A percentile compares a stretch with the other conserved stretches of the same genome.
Evolutionary conservation across 2,329 filamentous ascomycete species (phyloP).

Genomic region (Fusarium sp.): DNA sequence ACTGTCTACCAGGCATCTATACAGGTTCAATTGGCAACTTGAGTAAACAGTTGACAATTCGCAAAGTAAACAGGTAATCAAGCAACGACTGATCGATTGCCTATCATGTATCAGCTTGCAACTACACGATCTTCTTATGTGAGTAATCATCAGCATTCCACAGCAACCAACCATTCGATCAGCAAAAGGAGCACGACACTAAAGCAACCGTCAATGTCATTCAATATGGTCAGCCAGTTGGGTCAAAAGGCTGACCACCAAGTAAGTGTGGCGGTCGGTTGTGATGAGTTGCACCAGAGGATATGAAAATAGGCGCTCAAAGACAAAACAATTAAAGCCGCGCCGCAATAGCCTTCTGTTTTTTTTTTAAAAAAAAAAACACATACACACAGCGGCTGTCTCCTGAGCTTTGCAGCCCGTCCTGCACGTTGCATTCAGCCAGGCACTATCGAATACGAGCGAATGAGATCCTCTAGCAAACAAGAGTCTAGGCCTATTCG

Average conservation of each 20-base stretch:
- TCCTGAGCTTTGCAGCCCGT: conserved; percentile 27
- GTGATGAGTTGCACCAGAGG: conserved; percentile 6
- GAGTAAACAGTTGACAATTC: conserved; percentile 8
- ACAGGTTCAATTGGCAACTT: not conserved
- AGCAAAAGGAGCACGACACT: conserved; percentile 4
- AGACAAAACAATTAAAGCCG: not conserved
- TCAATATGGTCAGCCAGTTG: not conserved
- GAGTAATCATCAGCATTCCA: conserved; percentile 11
- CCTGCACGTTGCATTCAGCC: conserved; percentile 1
- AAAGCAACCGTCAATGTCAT: not conserved
- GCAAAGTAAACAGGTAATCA: conserved; percentile 1
- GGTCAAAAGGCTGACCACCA: conserved; percentile 20
- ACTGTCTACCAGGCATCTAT: not conserved
- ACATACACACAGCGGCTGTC: not conserved
- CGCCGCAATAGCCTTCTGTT: conserved; percentile 18
- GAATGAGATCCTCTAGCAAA: conserved; percentile 19
- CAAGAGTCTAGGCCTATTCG: conserved; percentile 31
- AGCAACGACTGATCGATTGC: conserved; percentile 6
- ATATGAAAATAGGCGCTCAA: conserved; percentile 13
- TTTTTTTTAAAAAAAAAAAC: not conserved
- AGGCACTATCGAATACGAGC: conserved; percentile 23
- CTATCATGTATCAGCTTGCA: conserved; percentile 15
- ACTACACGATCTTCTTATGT: conserved; percentile 6
- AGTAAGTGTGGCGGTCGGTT: conserved; percentile 1
- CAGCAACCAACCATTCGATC: conserved; percentile 23